Evolutionary conservation across 306 rosid genomes (phyloP), one percentile per base, ranked within the genome.

Genomic region (Trichosanthes cucumerina): DNA sequence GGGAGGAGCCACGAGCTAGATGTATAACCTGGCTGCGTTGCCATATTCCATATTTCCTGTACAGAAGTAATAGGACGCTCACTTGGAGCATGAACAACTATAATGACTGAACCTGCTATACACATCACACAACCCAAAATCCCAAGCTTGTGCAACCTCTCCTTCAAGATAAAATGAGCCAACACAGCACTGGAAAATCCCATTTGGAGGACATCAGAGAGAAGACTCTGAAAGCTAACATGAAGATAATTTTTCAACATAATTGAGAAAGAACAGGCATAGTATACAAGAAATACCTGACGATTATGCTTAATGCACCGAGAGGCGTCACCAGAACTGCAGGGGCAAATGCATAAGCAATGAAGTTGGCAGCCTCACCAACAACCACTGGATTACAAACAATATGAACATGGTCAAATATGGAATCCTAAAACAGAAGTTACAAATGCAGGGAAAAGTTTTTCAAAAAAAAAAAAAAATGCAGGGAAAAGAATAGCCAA

Each of bases 311-410:
- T 80, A 93, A 77, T 57, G 98, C 98, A n/a, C 98, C 98, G 13
- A 93, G 96, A 43, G 98, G 98, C 34, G 98, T 91, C 75, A 93
- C 98, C 21, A 93, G 91, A 60, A 93, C 89, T 34, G 97, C 97
- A 2, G 98, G 98, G 69, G 98, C 93, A 88, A 91, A 93, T 44
- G 97, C 98, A 81, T 93, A 93, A 0, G 98, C 98, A 78, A 87
- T 79, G 74, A 93, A 93, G 78, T 93, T 93, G 62, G 97, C 97
- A 75, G 87, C 78, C 87, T 91, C 97, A 76, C 98, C 98, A 44
- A 87, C 91, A 84, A 93, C 84, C 98, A 93, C 98, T 93, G 85
- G 64, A 88, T 83, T 76, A 86, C 58, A 87, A 77, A 83, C 80
- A 80, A 83, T 28, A 86, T 84, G 83, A 71, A 46, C 16, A 46